Conservation (phyloP, 768 basidiomycete genomes). For the Amanita pallidorosea region DNA sequence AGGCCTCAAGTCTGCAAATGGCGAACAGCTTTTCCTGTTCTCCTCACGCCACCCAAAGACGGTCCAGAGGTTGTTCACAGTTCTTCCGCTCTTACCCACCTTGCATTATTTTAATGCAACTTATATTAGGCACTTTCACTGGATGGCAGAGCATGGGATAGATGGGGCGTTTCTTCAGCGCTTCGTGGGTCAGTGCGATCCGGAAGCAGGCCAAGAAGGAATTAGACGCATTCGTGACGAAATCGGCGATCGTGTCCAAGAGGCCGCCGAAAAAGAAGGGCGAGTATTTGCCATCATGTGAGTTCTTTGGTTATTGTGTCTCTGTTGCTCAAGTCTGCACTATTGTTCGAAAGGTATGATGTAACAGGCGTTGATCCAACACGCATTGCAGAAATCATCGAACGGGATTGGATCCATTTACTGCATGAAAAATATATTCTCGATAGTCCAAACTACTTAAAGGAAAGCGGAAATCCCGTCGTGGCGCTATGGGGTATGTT, state of each 20-base stretch:
- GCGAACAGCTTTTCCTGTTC: conserved; percentile 60
- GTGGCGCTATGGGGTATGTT: conserved; percentile 60
- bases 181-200: conserved; percentile 59
- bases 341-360: conserved; percentile 52
- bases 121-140: conserved; percentile 50
- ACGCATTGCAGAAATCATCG: conserved; percentile 53
- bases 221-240: conserved; percentile 61
- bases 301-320: conserved; percentile 13
- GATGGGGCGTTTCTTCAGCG: conserved; percentile 79
- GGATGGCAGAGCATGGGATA: conserved; percentile 78
- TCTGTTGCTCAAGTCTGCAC: neutral
- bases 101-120: too few relatives aligned
- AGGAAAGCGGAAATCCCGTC: conserved; percentile 59
- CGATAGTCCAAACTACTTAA: conserved; percentile 65
- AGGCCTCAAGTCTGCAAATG: conserved; percentile 46
- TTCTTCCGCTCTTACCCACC: neutral
- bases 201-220: conserved; percentile 40
- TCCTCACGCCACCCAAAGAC: conserved; percentile 71
- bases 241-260: conserved; percentile 57
- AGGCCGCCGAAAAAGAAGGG: conserved; percentile 72
- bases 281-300: conserved; percentile 81
- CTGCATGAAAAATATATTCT: conserved; percentile 48
- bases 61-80: conserved; percentile 38
- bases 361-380: conserved; percentile 67
- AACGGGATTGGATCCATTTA: conserved; percentile 69